Conservation (phyloP, 805 yeast species). For the Debaryomyces maramus region DNA sequence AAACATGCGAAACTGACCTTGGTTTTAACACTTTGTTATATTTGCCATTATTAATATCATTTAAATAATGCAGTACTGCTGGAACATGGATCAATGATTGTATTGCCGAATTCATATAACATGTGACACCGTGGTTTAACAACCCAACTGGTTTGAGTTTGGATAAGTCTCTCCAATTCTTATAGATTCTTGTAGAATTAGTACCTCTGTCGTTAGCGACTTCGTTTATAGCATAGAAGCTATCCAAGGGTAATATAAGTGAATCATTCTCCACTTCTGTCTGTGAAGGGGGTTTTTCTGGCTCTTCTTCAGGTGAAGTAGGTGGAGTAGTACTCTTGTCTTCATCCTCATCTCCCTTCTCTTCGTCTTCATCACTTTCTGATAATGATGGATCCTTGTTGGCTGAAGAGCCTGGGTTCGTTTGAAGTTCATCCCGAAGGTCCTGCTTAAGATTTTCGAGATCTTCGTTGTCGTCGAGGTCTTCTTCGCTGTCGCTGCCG, state of each 20-base stretch:
- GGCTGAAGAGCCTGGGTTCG: not conserved
- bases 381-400: not conserved
- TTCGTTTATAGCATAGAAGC: slow-evolving; percentile 62
- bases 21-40: slow-evolving; percentile 46
- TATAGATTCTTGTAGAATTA: slow-evolving; percentile 55
- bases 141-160: slow-evolving; percentile 69
- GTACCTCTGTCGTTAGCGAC: slow-evolving; percentile 61
- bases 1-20: slow-evolving; percentile 60
- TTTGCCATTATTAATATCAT: slow-evolving; percentile 59
- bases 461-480: slow-evolving; percentile 30
- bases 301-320: slow-evolving; percentile 10
- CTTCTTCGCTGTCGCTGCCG: slow-evolving; percentile 3
- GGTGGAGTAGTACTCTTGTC: slow-evolving; percentile 6
- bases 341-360: slow-evolving; percentile 16
- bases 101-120: slow-evolving; percentile 94
- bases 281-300: not conserved
- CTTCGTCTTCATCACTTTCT: slow-evolving; percentile 18
- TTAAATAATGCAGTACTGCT: slow-evolving; percentile 80
- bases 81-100: slow-evolving; percentile 91
- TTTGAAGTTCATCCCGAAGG: slow-evolving; percentile 13
- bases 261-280: slow-evolving; percentile 6
- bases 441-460: slow-evolving; percentile 18
- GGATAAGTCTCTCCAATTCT: slow-evolving; percentile 66
- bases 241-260: not conserved
- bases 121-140: slow-evolving; percentile 90